Evolutionary conservation across 257 asterid species (phyloP).

Genomic region (Dorcoceras hygrometricum): DNA sequence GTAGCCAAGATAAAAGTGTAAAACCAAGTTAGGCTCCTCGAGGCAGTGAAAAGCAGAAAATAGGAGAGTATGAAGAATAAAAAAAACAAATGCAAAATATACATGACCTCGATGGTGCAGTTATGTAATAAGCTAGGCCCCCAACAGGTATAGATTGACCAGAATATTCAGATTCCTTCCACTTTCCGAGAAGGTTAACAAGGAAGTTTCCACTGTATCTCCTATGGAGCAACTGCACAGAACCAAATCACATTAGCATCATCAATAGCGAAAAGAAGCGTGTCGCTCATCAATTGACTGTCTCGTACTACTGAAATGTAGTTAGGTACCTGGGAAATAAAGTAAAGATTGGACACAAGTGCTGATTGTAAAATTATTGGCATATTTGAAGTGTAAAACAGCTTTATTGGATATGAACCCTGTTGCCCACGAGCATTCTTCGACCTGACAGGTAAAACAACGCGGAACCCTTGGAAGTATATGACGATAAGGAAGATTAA

Average conservation of each 20-base stretch:
- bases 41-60: background rate
- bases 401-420: slow-evolving; percentile 70
- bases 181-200: slow-evolving; percentile 57
- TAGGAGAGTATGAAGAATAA: background rate
- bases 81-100: background rate
- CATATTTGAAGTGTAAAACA: slow-evolving; percentile 72
- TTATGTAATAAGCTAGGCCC: slow-evolving; percentile 66
- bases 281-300: background rate
- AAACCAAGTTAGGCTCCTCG: no score
- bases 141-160: slow-evolving; percentile 70
- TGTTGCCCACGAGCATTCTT: slow-evolving; percentile 68
- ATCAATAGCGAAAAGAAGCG: background rate
- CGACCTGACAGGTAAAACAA: slow-evolving; percentile 65
- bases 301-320: background rate
- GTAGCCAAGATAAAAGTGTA: background rate
- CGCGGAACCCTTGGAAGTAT: slow-evolving; percentile 75
- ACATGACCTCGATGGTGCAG: slow-evolving; percentile 65
- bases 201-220: slow-evolving; percentile 52
- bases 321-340: slow-evolving; percentile 60
- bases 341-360: slow-evolving; percentile 69
- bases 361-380: slow-evolving; percentile 78
- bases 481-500: slow-evolving; percentile 59
- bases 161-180: slow-evolving; percentile 66
- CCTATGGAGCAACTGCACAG: slow-evolving; percentile 54
- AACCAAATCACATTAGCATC: slow-evolving; percentile 9